Evolutionary conservation across 345 rosid genomes (phyloP).

Genomic region (Eucalyptus marginata): DNA sequence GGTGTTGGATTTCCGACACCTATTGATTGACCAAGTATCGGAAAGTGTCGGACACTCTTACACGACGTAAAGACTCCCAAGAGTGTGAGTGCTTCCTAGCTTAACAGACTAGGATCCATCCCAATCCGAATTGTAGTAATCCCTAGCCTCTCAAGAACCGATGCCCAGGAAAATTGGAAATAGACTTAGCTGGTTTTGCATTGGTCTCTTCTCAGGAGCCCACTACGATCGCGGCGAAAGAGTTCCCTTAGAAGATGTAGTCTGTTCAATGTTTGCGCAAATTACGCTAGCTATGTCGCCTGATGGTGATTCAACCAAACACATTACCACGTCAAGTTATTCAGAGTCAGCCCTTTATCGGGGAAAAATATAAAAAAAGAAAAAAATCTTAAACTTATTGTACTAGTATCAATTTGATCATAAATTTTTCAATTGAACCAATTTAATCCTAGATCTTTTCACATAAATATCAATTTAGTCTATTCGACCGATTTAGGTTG

Average conservation of each 20-base stretch:
- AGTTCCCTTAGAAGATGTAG: background rate
- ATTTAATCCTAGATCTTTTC: background rate
- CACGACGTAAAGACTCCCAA: accelerated
- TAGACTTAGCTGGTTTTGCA: background rate
- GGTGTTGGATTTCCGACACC: no score
- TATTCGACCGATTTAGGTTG: accelerated
- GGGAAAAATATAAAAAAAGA: no score
- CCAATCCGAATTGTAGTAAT: background rate
- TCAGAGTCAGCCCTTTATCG: no score
- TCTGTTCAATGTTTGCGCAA: background rate
- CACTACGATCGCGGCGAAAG: background rate
- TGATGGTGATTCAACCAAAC: background rate
- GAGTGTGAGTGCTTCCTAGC: no score
- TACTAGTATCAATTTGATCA: no score
- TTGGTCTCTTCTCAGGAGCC: background rate
- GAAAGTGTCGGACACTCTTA: accelerated
- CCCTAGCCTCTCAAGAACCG: background rate
- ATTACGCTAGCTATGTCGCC: background rate
- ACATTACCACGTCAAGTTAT: background rate
- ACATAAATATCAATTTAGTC: no score
- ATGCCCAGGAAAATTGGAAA: background rate
- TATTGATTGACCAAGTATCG: no score
- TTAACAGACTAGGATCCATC: background rate
- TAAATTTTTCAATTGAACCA: no score
- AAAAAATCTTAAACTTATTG: no score